Evolutionary conservation across 2,329 filamentous ascomycete species (phyloP).

Genomic region (Tolypocladium album): DNA sequence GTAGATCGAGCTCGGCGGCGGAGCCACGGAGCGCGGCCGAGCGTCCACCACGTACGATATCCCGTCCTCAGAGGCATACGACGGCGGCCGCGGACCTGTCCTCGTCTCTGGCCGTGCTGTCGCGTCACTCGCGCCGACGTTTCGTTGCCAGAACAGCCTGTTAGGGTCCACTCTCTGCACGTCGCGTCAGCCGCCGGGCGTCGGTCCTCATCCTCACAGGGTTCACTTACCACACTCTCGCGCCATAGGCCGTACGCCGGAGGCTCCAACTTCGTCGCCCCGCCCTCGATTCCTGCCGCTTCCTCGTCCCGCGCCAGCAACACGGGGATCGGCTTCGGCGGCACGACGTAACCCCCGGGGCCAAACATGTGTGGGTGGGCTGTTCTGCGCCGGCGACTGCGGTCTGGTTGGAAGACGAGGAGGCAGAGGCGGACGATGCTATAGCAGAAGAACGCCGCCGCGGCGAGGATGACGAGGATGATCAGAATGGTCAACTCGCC

Average conservation of each 20-base stretch:
- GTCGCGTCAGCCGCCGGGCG: conserved; percentile 1
- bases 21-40: conserved; percentile 48
- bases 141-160: conserved; percentile 70
- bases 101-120: conserved; percentile 12
- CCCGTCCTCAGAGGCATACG: conserved; percentile 67
- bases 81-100: conserved; percentile 50
- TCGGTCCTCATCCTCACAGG: not conserved
- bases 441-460: conserved; percentile 73
- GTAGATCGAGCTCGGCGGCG: conserved; percentile 22
- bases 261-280: conserved; percentile 50
- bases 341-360: conserved; percentile 57
- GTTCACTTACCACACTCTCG: conserved; percentile 60
- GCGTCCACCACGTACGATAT: conserved; percentile 62
- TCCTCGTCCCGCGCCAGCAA: conserved; percentile 67
- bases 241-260: conserved; percentile 83
- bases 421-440: conserved; percentile 64
- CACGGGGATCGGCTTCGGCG: conserved; percentile 64
- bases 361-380: conserved; percentile 33
- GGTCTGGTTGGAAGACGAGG: conserved; percentile 41
- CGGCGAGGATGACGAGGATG: conserved; percentile 63
- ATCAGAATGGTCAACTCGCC: conserved; percentile 72
- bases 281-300: conserved; percentile 43
- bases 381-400: conserved; percentile 8
- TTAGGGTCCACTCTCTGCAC: conserved; percentile 65
- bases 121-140: conserved; percentile 25